phyloP scores from a whole-genome alignment of 140 eudicot genomes.

The Stevia rebaudiana region DNA sequence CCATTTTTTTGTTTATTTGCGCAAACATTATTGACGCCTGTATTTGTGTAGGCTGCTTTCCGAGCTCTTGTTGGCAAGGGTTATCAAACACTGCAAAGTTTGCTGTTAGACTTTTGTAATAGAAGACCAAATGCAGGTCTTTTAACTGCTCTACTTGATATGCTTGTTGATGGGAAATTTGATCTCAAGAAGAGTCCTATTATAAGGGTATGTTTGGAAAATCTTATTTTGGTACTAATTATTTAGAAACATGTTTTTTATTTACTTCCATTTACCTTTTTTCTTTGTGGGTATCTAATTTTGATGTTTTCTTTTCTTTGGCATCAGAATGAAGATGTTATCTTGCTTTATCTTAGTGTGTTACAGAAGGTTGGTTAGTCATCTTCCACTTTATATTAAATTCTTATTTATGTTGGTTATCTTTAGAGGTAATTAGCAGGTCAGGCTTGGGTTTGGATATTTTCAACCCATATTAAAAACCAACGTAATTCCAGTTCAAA shows the following conservation, averaged over 20 bases:
- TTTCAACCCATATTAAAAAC: neutral
- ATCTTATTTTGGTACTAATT: conserved; percentile 9
- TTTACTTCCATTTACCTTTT: neutral
- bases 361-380: conserved; percentile 75
- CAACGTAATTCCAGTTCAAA: neutral
- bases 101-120: conserved; percentile 81
- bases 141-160: conserved; percentile 73
- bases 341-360: conserved; percentile 82
- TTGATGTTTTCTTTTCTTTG: conserved; percentile 19
- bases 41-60: conserved; percentile 56
- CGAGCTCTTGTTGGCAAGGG: conserved; percentile 93
- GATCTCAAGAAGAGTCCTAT: conserved; percentile 58
- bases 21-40: conserved; percentile 15
- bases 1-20: conserved; percentile 8
- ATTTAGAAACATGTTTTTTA: neutral
- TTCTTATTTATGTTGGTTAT: neutral
- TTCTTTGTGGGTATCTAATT: neutral
- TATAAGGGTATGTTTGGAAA: conserved; percentile 50
- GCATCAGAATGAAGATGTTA: conserved; percentile 87
- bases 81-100: conserved; percentile 73
- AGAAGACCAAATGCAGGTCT: conserved; percentile 76
- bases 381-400: conserved; percentile 18
- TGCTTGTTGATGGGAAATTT: conserved; percentile 96
- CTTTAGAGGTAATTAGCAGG: neutral
- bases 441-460: neutral